Percentiles rank a stretch among this genome's conserved stretches.
Conservation (phyloP, 345 rosid genomes). For the Eutrema japonicum region DNA sequence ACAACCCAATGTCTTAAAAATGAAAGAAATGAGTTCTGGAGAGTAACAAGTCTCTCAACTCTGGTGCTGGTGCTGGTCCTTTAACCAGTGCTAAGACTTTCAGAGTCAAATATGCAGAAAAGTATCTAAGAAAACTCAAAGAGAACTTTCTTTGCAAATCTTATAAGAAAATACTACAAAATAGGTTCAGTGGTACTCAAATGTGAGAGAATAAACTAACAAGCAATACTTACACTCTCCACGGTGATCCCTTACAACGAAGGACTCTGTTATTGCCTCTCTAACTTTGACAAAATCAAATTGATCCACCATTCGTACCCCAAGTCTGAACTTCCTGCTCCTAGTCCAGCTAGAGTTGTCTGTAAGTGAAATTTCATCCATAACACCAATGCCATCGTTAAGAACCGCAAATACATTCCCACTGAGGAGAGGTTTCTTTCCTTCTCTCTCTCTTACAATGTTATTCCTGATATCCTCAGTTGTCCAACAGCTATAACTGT, state of each 20-base stretch:
- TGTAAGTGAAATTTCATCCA: conserved; percentile 84
- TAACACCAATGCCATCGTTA: conserved; percentile 63
- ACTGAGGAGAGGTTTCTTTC: conserved; percentile 88
- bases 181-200: conserved; percentile 18
- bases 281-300: conserved; percentile 60
- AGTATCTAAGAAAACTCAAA: not conserved
- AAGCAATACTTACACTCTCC: conserved; percentile 83
- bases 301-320: conserved; percentile 73
- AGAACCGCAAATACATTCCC: conserved; percentile 78
- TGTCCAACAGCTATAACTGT: conserved; percentile 75
- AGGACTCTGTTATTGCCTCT: conserved; percentile 91
- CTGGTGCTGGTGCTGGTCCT: not conserved
- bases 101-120: not conserved
- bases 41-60: conserved; percentile 3
- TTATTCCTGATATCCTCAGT: conserved; percentile 80
- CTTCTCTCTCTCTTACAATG: conserved; percentile 92
- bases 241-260: conserved; percentile 96
- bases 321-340: conserved; percentile 94
- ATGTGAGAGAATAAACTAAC: not conserved
- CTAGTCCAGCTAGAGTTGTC: conserved; percentile 99
- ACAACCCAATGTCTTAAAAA: too few species aligned
- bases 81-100: not conserved
- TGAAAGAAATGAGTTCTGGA: not conserved
- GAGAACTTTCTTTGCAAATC: too few species aligned
- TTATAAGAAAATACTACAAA: not conserved